A percentile compares a stretch with the other conserved stretches of the same genome.
These are phyloP conservation scores for Puya raimondii DNA, from an alignment of 176 grass and related monocot species.

Conservation along the genomic window DNA sequence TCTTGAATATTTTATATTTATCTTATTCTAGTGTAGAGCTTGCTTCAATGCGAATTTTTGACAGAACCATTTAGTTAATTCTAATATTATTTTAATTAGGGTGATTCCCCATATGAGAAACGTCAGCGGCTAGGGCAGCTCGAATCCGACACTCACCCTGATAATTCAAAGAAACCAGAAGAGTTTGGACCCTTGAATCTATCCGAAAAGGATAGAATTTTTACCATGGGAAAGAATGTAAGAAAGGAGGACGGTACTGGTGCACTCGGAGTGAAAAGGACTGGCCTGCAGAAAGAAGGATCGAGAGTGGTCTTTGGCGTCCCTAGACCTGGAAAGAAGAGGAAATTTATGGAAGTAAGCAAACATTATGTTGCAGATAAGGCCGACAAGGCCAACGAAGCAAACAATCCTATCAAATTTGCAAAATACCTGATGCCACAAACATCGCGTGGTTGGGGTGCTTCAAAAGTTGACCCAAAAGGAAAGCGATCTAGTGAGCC, in stretches of 20 bases:
- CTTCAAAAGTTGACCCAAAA: constrained; percentile 43
- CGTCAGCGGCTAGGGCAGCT: constrained; percentile 46
- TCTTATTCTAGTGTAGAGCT: constrained; percentile 9
- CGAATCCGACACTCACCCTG: constrained; percentile 18
- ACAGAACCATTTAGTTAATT: background rate
- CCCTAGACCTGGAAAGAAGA: constrained; percentile 93
- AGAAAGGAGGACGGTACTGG: constrained; percentile 37
- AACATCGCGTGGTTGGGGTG: constrained; percentile 35
- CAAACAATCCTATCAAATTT: constrained; percentile 40
- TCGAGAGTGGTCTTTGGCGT: constrained; percentile 88
- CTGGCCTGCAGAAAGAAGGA: constrained; percentile 83
- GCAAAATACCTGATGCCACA: constrained; percentile 52
- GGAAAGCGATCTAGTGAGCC: constrained; percentile 42
- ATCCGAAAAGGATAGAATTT: constrained; percentile 54
- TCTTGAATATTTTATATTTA: background rate
- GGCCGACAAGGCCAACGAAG: constrained; percentile 42
- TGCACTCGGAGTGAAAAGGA: constrained; percentile 38
- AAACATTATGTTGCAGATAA: constrained; percentile 75
- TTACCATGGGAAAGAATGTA: constrained; percentile 56
- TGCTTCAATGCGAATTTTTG: constrained; percentile 10
- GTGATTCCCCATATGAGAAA: constrained; percentile 85
- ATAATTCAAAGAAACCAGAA: constrained; percentile 31
- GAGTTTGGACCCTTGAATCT: constrained; percentile 38
- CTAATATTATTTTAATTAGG: constrained; percentile 26
- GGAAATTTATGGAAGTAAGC: constrained; percentile 99